phyloP scores from a whole-genome alignment of 2,329 filamentous ascomycete species.

The Alternaria sp. region DNA sequence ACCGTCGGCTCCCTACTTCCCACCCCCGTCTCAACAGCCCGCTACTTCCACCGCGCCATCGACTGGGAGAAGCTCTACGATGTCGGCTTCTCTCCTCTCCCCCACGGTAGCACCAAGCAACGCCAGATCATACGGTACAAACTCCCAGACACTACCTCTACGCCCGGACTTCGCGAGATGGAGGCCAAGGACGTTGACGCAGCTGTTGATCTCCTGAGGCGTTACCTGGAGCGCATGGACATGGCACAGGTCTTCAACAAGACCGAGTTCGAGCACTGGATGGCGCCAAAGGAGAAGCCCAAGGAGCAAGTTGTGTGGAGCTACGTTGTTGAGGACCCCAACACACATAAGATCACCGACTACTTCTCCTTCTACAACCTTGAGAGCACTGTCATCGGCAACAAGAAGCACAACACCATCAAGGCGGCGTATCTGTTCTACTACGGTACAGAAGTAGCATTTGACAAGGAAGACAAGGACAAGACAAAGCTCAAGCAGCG shows the following conservation, averaged over 20 bases:
- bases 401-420: constrained; percentile 77
- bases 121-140: constrained; percentile 87
- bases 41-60: constrained; percentile 92
- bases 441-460: constrained; percentile 85
- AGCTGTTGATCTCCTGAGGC: constrained; percentile 75
- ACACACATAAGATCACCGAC: constrained; percentile 84
- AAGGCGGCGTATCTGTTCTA: constrained; percentile 96
- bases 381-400: constrained; percentile 88
- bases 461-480: constrained; percentile 58
- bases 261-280: constrained; percentile 87
- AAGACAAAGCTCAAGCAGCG: constrained; percentile 73
- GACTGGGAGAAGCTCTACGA: constrained; percentile 98
- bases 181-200: constrained; percentile 76
- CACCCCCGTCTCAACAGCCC: constrained; percentile 87
- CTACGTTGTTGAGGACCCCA: constrained; percentile 79
- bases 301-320: constrained; percentile 85
- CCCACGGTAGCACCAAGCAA: constrained; percentile 79
- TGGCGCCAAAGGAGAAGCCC: constrained; percentile 68
- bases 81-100: constrained; percentile 90
- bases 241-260: constrained; percentile 81
- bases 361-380: constrained; percentile 98
- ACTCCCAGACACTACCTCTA: constrained; percentile 75
- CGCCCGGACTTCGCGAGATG: constrained; percentile 80
- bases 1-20: constrained; percentile 91
- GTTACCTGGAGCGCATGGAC: constrained; percentile 81